Percentiles rank a stretch among this genome's conserved stretches.
Conservation (phyloP, 768 basidiomycete genomes). For the Suillus hirtellus region DNA sequence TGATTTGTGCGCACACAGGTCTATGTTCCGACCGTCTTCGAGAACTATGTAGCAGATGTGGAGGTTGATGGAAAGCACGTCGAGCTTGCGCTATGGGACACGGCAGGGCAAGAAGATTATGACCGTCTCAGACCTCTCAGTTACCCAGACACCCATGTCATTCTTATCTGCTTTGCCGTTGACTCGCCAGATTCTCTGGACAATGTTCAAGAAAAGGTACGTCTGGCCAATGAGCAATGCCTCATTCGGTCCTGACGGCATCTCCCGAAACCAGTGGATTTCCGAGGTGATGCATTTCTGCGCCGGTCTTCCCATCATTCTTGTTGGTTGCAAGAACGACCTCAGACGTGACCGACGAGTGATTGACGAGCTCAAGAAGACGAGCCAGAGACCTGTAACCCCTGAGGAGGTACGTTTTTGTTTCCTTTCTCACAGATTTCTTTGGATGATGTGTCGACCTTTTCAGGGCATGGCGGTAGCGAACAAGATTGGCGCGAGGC, state of each 20-base stretch:
- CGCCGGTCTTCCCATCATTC: slow-evolving; percentile 89
- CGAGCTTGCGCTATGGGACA: slow-evolving; percentile 99
- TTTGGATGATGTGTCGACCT: slow-evolving; percentile 9
- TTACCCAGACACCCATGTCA: slow-evolving; percentile 99
- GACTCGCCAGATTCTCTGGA: slow-evolving; percentile 98
- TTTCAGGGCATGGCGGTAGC: slow-evolving; percentile 88
- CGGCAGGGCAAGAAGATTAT: slow-evolving; percentile 98
- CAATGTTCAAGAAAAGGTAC: slow-evolving; percentile 99
- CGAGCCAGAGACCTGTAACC: slow-evolving; percentile 91
- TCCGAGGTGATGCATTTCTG: slow-evolving; percentile 99
- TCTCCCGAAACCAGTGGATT: slow-evolving; percentile 73
- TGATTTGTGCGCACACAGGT: slow-evolving; percentile 53
- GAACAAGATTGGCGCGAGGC: slow-evolving; percentile 94
- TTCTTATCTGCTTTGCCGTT: slow-evolving; percentile 98
- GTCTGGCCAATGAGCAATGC: slow-evolving; percentile 27
- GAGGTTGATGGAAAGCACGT: slow-evolving; percentile 99
- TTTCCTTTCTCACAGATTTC: neutral
- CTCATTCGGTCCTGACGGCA: slow-evolving; percentile 13
- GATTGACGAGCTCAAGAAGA: slow-evolving; percentile 92
- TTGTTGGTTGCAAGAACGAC: slow-evolving; percentile 99
- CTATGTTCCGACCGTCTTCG: slow-evolving; percentile 98
- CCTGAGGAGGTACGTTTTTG: slow-evolving; percentile 74
- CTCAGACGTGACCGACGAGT: slow-evolving; percentile 90
- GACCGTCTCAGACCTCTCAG: slow-evolving; percentile 96
- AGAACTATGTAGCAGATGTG: slow-evolving; percentile 99